Percentiles rank a stretch among this genome's conserved stretches.
phyloP scores from a whole-genome alignment of 495 filamentous ascomycete genomes.

The Penicillium ochrochloron region DNA sequence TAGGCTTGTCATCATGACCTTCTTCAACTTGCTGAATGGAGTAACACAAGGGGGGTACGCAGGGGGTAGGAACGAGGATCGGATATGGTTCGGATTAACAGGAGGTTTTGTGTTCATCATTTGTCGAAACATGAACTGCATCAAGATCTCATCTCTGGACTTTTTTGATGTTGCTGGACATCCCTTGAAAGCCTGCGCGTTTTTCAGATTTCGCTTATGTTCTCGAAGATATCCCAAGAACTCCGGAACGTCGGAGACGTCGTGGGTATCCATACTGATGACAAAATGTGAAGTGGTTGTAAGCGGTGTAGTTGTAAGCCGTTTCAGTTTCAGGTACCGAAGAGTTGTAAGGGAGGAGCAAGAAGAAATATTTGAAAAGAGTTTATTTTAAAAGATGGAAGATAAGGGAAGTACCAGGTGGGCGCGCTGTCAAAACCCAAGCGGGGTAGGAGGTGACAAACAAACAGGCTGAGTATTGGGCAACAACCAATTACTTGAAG shows the following conservation, averaged over 20 bases:
- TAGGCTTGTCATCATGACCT: conserved; percentile 39
- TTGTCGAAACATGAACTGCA: conserved; percentile 23
- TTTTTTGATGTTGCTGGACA: conserved; percentile 18
- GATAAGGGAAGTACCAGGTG: no score
- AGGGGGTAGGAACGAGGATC: conserved; percentile 27
- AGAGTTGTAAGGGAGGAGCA: no score
- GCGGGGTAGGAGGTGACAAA: no score
- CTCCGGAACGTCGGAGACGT: conserved; percentile 24
- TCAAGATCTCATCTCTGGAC: conserved; percentile 29
- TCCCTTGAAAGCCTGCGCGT: conserved; percentile 28
- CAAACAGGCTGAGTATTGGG: no score
- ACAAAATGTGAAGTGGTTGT: no score
- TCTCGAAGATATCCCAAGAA: conserved; percentile 14
- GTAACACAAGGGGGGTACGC: conserved; percentile 30
- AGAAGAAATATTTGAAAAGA: no score
- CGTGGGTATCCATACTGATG: conserved; percentile 35
- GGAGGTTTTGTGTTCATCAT: conserved; percentile 12
- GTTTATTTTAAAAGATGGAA: no score
- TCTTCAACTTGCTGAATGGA: conserved; percentile 26
- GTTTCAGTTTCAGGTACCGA: no score
- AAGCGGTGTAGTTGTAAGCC: no score
- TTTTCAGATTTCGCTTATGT: conserved; percentile 28
- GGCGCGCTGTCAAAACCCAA: no score
- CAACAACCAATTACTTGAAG: no score
- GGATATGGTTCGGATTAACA: conserved; percentile 10